phyloP scores from a whole-genome alignment of 352 stramenopile species.

The Saprolegnia parasitica region DNA sequence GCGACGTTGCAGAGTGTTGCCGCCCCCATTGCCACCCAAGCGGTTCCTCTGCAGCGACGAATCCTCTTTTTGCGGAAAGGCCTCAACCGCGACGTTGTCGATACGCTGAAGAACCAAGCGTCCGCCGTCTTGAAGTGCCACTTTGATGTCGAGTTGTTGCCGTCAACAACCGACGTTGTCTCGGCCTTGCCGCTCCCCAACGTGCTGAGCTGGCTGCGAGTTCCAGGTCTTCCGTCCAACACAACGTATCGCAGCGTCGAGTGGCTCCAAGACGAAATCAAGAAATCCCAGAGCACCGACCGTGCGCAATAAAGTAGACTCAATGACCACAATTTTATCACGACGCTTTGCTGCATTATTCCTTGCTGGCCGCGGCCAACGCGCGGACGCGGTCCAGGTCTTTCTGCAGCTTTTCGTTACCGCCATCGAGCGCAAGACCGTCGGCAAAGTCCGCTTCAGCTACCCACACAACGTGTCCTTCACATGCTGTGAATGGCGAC shows the following conservation, averaged over 20 bases:
- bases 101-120: conserved; percentile 60
- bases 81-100: conserved; percentile 46
- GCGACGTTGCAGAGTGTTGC: background rate
- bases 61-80: conserved; percentile 66
- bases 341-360: background rate
- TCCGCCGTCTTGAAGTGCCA: conserved; percentile 47
- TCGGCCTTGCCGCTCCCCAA: conserved; percentile 55
- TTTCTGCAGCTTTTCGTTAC: conserved; percentile 43
- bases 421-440: conserved; percentile 54
- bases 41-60: conserved; percentile 42
- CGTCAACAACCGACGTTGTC: conserved; percentile 73
- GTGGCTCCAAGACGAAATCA: conserved; percentile 70
- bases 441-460: conserved; percentile 54
- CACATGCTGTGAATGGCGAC: background rate
- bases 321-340: background rate
- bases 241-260: conserved; percentile 64
- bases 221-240: conserved; percentile 57
- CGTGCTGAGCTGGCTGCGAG: conserved; percentile 64
- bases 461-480: conserved; percentile 26
- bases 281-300: conserved; percentile 37
- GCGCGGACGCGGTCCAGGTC: conserved; percentile 45
- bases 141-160: conserved; percentile 72
- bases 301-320: conserved; percentile 4
- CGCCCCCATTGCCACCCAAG: background rate
- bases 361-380: background rate